Evolutionary conservation across 108 stramenopile genomes (phyloP).

Genomic region (Pseudonitzschia delicatissima): DNA sequence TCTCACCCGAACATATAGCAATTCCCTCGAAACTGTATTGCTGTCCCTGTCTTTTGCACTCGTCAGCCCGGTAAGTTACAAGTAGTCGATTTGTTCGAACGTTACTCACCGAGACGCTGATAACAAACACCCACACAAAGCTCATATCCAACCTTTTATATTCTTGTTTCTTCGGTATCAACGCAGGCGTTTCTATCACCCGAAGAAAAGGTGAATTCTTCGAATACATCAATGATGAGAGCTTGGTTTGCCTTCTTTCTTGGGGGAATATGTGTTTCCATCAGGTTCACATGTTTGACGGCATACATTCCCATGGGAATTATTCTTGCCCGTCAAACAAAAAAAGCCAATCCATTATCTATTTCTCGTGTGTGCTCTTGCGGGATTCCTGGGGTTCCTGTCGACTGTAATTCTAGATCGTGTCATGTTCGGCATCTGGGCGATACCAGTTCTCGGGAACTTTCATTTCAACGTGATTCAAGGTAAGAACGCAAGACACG

Average conservation of each 20-base stretch:
- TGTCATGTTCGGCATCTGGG: conserved; percentile 78
- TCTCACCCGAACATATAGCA: conserved; percentile 77
- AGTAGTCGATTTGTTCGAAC: too few relatives aligned
- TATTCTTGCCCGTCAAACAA: conserved; percentile 43
- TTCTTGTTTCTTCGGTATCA: neutral
- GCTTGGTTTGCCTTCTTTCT: conserved; percentile 63
- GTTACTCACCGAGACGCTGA: too few relatives aligned
- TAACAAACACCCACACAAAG: too few relatives aligned
- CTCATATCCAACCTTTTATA: neutral
- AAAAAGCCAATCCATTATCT: conserved; percentile 17
- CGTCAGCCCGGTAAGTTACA: conserved; percentile 41
- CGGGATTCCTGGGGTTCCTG: conserved; percentile 54
- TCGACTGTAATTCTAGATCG: conserved; percentile 63
- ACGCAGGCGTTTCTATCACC: conserved; percentile 1
- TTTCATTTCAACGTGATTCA: conserved; percentile 84
- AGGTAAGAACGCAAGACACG: conserved; percentile 27
- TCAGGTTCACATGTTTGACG: conserved; percentile 81
- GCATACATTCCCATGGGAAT: conserved; percentile 78
- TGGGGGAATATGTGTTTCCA: conserved; percentile 73
- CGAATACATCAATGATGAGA: neutral
- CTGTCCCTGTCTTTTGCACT: conserved; percentile 52
- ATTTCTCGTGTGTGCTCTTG: conserved; percentile 41
- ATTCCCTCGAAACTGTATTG: conserved; percentile 64
- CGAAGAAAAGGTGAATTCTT: neutral
- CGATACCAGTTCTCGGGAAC: conserved; percentile 77